Evolutionary conservation across 1,139 yeast species (phyloP), one percentile per base, ranked within the genome.

Genomic region (Saccharomyces uvarum): DNA sequence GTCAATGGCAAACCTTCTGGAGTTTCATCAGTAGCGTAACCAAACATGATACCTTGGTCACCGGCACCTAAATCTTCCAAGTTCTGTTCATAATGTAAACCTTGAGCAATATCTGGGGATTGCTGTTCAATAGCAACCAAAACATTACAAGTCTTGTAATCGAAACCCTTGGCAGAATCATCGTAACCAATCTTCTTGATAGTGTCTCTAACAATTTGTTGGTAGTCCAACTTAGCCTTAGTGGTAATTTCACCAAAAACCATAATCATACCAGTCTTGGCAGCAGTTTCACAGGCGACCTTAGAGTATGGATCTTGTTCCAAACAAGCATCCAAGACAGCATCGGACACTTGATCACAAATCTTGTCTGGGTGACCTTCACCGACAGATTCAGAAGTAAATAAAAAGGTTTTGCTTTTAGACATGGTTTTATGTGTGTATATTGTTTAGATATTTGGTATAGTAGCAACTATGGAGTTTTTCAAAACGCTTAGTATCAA

Each of bases 11-110:
- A 81, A 74, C 88, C 86, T 80, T 93, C 98, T 73, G 91, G 96
- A 69, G 99, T 90, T 81, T 93, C 99, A 72, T 93, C 97, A 62
- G 99, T 86, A 67, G 99, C 99, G 77, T 93, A 93, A 76, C 99
- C 99, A 73, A 93, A 93, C 99, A 93, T 93, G 75, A 93, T 93
- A 84, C 99, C 98, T 79, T 93, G 99, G 80, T 93, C 99, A 85
- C 99, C 99, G 64, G 99, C 99, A 75, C 99, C 99, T 72, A 93
- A 84, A 58, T 93, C 95, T 80, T 93, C 99, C 65, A 93, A 81
- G 58, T 97, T 95, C 78, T 90, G 83, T 75, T 93, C 97, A 77
- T 87, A 88, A 77, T 93, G 99, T 72, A 93, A 84, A 81, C 99
- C 99, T 79, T 93, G 98, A 61, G 99, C 99, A 69, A 93, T 93